Base-by-base conservation (phyloP, 805 yeast species). In the Myxozyma geophila region DNA sequence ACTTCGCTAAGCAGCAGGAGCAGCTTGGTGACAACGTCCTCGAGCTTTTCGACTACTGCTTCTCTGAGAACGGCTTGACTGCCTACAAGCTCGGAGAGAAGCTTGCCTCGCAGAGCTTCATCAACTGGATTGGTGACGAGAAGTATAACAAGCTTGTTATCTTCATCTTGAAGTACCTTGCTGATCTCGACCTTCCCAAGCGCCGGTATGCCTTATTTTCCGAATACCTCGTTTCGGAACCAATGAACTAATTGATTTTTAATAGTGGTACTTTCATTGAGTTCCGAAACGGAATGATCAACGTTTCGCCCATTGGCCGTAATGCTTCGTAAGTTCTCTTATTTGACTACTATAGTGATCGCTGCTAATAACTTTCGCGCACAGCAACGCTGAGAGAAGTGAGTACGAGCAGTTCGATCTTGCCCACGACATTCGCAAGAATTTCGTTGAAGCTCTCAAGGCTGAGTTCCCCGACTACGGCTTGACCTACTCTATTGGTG, bases 201-300 rank as follows among this genome's bases (percentile, higher is more conserved):
- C 91, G 98, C 87, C 91, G 98, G 67, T 63, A 48, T 10, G 54
- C 39, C 46, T 33, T 36, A 2, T 43, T 44, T 28, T 1, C 17
- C 28, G 2, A 19, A 12, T 12, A 4, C 40, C 19, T 12, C 37
- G 8, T 6, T 7, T 37, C 15, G 28, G 1, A 1, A 40, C 15
- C 21, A 2, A 53, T 23, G 23, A n/a, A 19, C 28, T 15, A 15
- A 39, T 19, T 15, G 21, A n/a, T 17, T 19, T 6, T 17, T 3
- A 10, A 7, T 60, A 59, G 68, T 83, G 99, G 99, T 79, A 95
- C 99, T 65, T 95, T 95, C 80, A 81, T 95, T 72, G 99, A 95
- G 83, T 95, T 95, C 85, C 90, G 99, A 86, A 95, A 95, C 79
- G 99, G 99, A 79, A 92, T 95, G 96, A 90, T 95, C 80, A 95